Evolutionary conservation across 2,329 filamentous ascomycete genomes (phyloP).

Genomic region (Scedosporium dehoogii): DNA sequence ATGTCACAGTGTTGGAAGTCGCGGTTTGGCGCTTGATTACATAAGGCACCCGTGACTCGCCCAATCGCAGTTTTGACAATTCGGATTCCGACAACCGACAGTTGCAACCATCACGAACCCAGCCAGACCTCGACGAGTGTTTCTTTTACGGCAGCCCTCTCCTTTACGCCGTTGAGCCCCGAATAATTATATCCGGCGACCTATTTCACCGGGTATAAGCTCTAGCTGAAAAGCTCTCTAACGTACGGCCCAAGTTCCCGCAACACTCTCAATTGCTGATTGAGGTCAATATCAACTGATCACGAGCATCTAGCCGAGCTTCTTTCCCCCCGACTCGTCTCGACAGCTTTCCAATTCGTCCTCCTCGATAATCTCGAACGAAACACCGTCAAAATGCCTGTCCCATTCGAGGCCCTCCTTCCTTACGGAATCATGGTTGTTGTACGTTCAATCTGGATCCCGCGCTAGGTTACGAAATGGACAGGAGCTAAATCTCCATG

Average conservation of each 20-base stretch:
- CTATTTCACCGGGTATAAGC: neutral
- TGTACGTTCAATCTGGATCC: slow-evolving; percentile 31
- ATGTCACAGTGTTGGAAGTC: neutral
- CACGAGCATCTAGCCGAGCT: neutral
- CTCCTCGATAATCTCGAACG: neutral
- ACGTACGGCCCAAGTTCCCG: neutral
- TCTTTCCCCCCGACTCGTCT: neutral
- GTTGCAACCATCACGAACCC: neutral
- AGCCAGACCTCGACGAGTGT: neutral
- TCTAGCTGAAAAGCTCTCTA: neutral
- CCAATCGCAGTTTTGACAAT: neutral
- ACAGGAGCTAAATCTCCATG: neutral
- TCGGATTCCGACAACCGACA: neutral
- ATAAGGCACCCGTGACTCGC: slow-evolving; percentile 5
- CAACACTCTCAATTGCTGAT: neutral
- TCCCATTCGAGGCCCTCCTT: slow-evolving; percentile 55
- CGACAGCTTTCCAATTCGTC: neutral
- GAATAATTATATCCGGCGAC: neutral
- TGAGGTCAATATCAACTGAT: neutral
- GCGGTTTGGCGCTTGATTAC: slow-evolving; percentile 2
- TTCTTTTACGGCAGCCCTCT: neutral
- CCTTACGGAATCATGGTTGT: slow-evolving; percentile 55
- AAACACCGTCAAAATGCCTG: slow-evolving; percentile 37
- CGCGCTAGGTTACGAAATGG: neutral
- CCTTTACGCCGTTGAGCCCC: neutral